Percentiles rank a stretch among this genome's conserved stretches.
Evolutionary conservation across 1,284 basidiomycete species (phyloP).

Genomic region (Cryptococcus sp.): DNA sequence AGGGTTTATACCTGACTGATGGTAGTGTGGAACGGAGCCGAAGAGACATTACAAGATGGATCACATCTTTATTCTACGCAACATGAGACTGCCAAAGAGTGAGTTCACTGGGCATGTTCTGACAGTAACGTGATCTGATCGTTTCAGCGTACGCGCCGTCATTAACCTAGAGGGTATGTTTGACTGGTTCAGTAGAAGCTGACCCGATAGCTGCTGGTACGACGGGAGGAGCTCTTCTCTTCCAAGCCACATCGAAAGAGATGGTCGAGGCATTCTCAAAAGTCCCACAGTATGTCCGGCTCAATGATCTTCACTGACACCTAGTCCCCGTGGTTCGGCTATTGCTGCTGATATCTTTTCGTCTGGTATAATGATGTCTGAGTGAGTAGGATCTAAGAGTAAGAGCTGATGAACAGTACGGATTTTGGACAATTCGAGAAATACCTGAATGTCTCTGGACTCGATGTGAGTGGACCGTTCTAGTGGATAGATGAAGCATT

Average conservation of each 20-base stretch:
- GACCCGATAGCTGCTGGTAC: conserved; percentile 68
- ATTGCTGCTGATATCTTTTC: conserved; percentile 92
- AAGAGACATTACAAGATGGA: conserved; percentile 79
- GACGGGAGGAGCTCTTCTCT: conserved; percentile 81
- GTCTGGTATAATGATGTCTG: conserved; percentile 84
- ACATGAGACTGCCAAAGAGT: conserved; percentile 69
- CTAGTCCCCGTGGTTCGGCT: conserved; percentile 80
- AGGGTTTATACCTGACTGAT: background rate
- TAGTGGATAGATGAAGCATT: background rate
- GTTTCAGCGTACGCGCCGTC: conserved; percentile 68
- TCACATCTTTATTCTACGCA: conserved; percentile 89
- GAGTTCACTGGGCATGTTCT: conserved; percentile 26
- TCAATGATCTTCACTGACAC: background rate
- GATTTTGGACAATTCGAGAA: conserved; percentile 92
- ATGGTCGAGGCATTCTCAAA: conserved; percentile 89
- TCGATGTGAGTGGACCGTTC: conserved; percentile 59
- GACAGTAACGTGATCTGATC: background rate
- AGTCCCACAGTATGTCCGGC: conserved; percentile 60
- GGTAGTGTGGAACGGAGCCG: conserved; percentile 90
- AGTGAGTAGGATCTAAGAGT: conserved; percentile 55
- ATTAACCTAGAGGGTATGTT: conserved; percentile 80
- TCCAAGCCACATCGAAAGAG: conserved; percentile 90
- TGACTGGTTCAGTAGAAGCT: background rate
- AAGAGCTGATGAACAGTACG: conserved; percentile 55
- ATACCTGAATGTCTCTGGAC: conserved; percentile 79